Conservation (phyloP, 371 early-diverging fungal species). For the Chytridium lagenaria region DNA sequence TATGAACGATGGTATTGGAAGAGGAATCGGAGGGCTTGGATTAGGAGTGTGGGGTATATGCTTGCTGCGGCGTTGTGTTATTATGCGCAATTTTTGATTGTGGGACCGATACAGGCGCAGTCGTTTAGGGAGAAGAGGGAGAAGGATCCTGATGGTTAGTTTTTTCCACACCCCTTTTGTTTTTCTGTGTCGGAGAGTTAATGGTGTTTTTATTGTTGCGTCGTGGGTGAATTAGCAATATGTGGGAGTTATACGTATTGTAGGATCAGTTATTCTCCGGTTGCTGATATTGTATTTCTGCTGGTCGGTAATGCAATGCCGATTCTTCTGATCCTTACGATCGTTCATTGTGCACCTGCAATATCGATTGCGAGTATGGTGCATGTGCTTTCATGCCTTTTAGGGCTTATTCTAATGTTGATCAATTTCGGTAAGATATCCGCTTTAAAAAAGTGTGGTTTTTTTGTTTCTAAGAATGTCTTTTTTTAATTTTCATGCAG, state of each 20-base stretch:
- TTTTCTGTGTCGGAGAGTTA: background rate
- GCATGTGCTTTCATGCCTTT: conserved; percentile 2
- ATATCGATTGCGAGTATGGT: background rate
- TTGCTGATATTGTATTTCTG: conserved; percentile 15
- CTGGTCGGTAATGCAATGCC: conserved; percentile 1
- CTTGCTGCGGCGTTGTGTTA: background rate
- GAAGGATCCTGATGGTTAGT: background rate
- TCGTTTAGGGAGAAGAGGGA: background rate
- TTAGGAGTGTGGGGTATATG: background rate
- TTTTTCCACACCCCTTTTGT: background rate
- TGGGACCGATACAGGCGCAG: conserved; percentile 2
- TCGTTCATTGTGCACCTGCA: background rate
- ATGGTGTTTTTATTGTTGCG: background rate
- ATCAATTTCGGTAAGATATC: conserved; percentile 12
- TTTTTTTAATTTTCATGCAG: background rate
- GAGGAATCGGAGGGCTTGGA: conserved; percentile 27
- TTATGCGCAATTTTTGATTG: conserved; percentile 20
- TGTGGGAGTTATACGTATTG: conserved; percentile 10
- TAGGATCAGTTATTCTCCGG: conserved; percentile 6
- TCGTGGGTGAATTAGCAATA: background rate
- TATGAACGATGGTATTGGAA: conserved; percentile 33
- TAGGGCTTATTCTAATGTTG: background rate
- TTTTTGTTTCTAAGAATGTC: background rate
- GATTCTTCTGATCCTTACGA: background rate
- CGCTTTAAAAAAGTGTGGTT: background rate